Evolutionary conservation across 768 basidiomycete species (phyloP).

Genomic region (Lentinula sp.): DNA sequence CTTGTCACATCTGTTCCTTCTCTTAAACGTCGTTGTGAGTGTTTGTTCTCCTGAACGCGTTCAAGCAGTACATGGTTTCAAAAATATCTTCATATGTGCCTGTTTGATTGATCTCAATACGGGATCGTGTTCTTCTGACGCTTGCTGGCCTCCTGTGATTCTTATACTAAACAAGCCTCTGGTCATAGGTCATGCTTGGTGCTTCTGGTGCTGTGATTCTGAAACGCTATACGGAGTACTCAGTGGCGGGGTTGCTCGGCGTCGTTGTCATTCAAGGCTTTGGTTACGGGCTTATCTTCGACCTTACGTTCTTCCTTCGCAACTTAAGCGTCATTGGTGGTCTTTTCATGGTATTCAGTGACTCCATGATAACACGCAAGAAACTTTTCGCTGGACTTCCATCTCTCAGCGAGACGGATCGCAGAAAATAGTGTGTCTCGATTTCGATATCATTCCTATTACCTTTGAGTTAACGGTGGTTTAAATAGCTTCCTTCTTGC

Average conservation of each 20-base stretch:
- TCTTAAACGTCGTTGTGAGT: conserved; percentile 87
- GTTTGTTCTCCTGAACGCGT: background rate
- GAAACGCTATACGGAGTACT: conserved; percentile 83
- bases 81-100: background rate
- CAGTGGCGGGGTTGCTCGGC: conserved; percentile 81
- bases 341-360: conserved; percentile 98
- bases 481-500: conserved; percentile 84
- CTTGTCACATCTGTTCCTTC: conserved; percentile 86
- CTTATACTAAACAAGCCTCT: conserved; percentile 1
- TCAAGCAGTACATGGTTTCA: background rate
- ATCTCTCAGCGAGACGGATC: conserved; percentile 86
- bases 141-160: background rate
- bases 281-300: conserved; percentile 98
- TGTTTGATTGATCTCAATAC: background rate
- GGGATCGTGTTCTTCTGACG: background rate
- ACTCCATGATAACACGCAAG: conserved; percentile 86
- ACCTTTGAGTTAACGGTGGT: conserved; percentile 4
- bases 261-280: conserved; percentile 96
- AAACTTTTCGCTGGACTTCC: conserved; percentile 89
- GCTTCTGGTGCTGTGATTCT: conserved; percentile 83
- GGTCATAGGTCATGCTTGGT: conserved; percentile 76
- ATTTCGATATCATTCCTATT: background rate
- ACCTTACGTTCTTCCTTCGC: conserved; percentile 99
- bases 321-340: conserved; percentile 98
- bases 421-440: conserved; percentile 89